Evolutionary conservation across 176 grass and related monocot species (phyloP).

Genomic region (Oryza rufipogon): DNA sequence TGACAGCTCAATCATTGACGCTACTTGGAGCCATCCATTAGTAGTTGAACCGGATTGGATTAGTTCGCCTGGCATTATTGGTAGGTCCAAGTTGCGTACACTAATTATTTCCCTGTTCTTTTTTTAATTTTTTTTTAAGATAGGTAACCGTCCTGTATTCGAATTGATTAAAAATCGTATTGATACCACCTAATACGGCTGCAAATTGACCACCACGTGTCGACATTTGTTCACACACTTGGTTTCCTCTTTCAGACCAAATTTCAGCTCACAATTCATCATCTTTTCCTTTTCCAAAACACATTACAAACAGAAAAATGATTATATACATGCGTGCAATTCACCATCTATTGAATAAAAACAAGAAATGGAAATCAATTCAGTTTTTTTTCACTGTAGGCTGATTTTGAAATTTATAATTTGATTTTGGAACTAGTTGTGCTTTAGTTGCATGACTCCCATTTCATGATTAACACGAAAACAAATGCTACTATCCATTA

Average conservation of each 20-base stretch:
- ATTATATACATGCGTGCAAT: too few relatives aligned
- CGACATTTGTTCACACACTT: background rate
- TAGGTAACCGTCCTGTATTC: background rate
- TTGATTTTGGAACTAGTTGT: too few relatives aligned
- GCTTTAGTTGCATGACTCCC: too few relatives aligned
- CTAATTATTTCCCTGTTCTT: background rate
- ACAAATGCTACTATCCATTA: too few relatives aligned
- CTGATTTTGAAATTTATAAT: too few relatives aligned
- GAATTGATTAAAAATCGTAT: background rate
- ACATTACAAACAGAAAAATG: too few relatives aligned
- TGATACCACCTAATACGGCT: background rate
- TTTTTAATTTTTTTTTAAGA: too few relatives aligned
- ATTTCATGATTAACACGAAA: too few relatives aligned
- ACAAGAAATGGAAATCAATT: too few relatives aligned
- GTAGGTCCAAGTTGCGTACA: background rate
- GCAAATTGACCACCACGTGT: background rate
- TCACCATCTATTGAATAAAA: too few relatives aligned
- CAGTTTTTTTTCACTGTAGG: too few relatives aligned
- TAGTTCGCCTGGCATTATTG: background rate
- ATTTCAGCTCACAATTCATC: background rate
- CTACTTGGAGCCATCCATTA: background rate
- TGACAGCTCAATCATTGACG: slow-evolving; percentile 46
- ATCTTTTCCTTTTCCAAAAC: too few relatives aligned
- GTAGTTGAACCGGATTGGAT: slow-evolving; percentile 16
- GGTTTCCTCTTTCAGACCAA: background rate